phyloP scores from a whole-genome alignment of 768 basidiomycete species.

The Naganishia vaughanmartiniae region DNA sequence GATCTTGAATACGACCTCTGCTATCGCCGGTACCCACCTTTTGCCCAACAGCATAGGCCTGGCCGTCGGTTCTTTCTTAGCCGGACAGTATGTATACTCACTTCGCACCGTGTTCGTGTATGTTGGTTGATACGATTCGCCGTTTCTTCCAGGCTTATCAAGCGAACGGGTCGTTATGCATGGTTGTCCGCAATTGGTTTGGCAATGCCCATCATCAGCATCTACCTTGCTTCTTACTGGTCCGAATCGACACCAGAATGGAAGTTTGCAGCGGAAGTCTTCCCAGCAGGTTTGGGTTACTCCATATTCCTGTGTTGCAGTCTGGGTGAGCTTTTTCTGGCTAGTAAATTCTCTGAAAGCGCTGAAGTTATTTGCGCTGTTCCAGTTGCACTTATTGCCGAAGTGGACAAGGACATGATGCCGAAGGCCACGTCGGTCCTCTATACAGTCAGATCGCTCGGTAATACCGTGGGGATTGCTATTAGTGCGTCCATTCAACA shows the following conservation, averaged over 20 bases:
- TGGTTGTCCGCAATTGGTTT: slow-evolving; percentile 40
- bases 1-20: slow-evolving; percentile 46
- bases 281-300: slow-evolving; percentile 48
- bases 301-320: slow-evolving; percentile 47
- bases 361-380: not conserved
- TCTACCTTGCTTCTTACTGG: slow-evolving; percentile 43
- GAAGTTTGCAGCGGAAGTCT: slow-evolving; percentile 41
- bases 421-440: slow-evolving; percentile 50
- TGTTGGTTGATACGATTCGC: not conserved
- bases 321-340: slow-evolving; percentile 36
- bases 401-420: slow-evolving; percentile 47
- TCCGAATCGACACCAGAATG: slow-evolving; percentile 38
- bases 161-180: slow-evolving; percentile 41
- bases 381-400: slow-evolving; percentile 45
- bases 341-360: not conserved
- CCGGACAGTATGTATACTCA: slow-evolving; percentile 43
- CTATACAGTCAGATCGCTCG: slow-evolving; percentile 48
- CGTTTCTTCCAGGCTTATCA: slow-evolving; percentile 33
- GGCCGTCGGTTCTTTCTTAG: slow-evolving; percentile 44
- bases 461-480: slow-evolving; percentile 46
- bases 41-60: slow-evolving; percentile 46
- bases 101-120: not conserved
- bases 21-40: slow-evolving; percentile 45
- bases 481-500: slow-evolving; percentile 47
- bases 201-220: slow-evolving; percentile 37